A percentile compares a stretch with the other conserved stretches of the same genome.
Evolutionary conservation across 352 stramenopile species (phyloP).

Genomic region (Blastocystis hominis): DNA sequence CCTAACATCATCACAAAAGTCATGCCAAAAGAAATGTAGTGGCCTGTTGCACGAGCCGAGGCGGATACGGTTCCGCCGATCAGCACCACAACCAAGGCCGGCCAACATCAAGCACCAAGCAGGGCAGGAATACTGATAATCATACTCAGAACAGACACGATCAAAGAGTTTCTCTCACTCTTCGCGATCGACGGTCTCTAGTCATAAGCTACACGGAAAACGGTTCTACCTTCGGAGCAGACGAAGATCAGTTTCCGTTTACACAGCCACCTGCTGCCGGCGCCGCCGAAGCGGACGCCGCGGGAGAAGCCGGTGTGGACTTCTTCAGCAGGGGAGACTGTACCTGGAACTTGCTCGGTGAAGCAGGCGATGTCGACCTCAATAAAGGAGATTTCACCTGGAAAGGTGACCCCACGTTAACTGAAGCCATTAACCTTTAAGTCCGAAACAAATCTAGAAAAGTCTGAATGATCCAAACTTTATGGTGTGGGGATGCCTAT

Average conservation of each 20-base stretch:
- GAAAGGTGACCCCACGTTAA: constrained; percentile 13
- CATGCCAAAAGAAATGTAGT: constrained; percentile 55
- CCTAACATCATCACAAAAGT: constrained; percentile 57
- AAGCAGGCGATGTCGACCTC: not conserved
- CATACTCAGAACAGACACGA: constrained; percentile 44
- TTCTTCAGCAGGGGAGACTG: constrained; percentile 37
- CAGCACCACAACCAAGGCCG: constrained; percentile 11
- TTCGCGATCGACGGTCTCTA: constrained; percentile 37
- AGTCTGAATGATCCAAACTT: not conserved
- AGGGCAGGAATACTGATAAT: constrained; percentile 45
- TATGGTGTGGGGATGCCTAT: not conserved
- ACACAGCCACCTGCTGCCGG: constrained; percentile 14
- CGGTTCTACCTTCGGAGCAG: not conserved
- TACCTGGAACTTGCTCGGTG: constrained; percentile 1
- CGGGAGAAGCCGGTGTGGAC: not conserved
- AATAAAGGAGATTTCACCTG: constrained; percentile 40
- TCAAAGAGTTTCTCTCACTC: constrained; percentile 52
- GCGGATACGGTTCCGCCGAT: constrained; percentile 24
- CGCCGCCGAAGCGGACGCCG: not conserved
- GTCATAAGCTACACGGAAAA: not conserved
- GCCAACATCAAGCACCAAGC: constrained; percentile 58
- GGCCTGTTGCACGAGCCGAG: not conserved
- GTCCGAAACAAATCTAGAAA: constrained; percentile 4
- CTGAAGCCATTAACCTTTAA: constrained; percentile 50
- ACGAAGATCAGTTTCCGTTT: constrained; percentile 47